Evolutionary conservation across 768 basidiomycete genomes (phyloP).

Genomic region (Kwoniella europaea): DNA sequence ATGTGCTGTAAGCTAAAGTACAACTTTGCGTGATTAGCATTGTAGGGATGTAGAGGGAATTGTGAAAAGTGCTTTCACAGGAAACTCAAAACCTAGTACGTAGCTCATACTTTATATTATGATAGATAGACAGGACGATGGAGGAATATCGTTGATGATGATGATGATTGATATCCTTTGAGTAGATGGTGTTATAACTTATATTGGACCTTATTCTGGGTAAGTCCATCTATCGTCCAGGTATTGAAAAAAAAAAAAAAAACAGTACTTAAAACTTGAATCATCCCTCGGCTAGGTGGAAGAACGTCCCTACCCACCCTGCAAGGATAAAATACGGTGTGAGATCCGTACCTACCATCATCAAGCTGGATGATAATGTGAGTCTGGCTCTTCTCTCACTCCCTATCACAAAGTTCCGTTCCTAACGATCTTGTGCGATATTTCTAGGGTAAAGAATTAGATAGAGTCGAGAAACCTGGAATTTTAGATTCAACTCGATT

Average conservation of each 20-base stretch:
- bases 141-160: too few species aligned
- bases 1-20: background rate
- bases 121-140: too few species aligned
- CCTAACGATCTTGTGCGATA: too few species aligned
- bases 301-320: conserved; percentile 37
- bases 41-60: conserved; percentile 47
- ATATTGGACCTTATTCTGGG: conserved; percentile 21
- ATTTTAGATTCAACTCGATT: conserved; percentile 62
- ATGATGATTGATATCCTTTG: background rate
- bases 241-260: background rate
- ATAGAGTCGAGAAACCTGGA: conserved; percentile 74
- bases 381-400: conserved; percentile 1
- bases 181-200: conserved; percentile 19
- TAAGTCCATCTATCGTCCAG: conserved; percentile 5
- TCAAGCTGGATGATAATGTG: conserved; percentile 41
- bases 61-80: conserved; percentile 48
- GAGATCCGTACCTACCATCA: conserved; percentile 49
- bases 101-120: background rate
- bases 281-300: conserved; percentile 3
- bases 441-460: conserved; percentile 50
- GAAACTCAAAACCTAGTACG: conserved; percentile 48
- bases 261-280: background rate
- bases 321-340: conserved; percentile 49
- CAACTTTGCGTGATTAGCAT: conserved; percentile 31
- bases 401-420: background rate